Percentiles rank a stretch among this genome's conserved stretches.
These are phyloP conservation scores for Aureobasidium sp. DNA, from an alignment of 2,329 filamentous ascomycete genomes.

Conservation along the genomic window DNA sequence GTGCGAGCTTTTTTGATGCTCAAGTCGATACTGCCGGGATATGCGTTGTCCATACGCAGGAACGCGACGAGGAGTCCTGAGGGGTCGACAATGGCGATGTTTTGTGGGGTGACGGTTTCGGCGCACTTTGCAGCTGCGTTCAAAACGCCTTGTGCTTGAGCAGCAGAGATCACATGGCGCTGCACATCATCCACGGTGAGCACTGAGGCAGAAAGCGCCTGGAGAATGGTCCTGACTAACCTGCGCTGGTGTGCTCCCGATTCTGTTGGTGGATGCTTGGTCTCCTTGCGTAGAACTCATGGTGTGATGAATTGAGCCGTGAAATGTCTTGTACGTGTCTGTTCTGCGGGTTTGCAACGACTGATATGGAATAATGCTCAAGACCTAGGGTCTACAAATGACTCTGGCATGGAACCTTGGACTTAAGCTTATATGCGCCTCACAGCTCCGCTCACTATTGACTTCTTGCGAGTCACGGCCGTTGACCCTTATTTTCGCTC, in stretches of 20 bases:
- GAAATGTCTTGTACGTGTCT: background rate
- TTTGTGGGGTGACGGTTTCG: slow-evolving; percentile 20
- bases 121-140: slow-evolving; percentile 20
- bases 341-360: background rate
- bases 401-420: background rate
- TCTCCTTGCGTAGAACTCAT: slow-evolving; percentile 1
- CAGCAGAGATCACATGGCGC: slow-evolving; percentile 24
- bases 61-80: slow-evolving; percentile 26
- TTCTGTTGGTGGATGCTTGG: slow-evolving; percentile 9
- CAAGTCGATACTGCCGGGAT: slow-evolving; percentile 24
- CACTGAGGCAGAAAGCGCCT: background rate
- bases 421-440: slow-evolving; percentile 9
- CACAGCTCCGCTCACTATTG: slow-evolving; percentile 9
- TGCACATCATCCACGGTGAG: slow-evolving; percentile 6
- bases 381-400: background rate
- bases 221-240: background rate
- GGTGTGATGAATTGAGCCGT: background rate
- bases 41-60: slow-evolving; percentile 28
- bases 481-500: background rate
- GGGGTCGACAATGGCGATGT: slow-evolving; percentile 26
- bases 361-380: background rate
- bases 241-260: slow-evolving; percentile 11
- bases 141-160: slow-evolving; percentile 24
- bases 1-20: slow-evolving; percentile 27
- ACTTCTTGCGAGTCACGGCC: background rate